Percentiles rank a stretch among this genome's conserved stretches.
These are phyloP conservation scores for Vigna angularis DNA, from an alignment of 306 rosid genomes.

Conservation along the genomic window DNA sequence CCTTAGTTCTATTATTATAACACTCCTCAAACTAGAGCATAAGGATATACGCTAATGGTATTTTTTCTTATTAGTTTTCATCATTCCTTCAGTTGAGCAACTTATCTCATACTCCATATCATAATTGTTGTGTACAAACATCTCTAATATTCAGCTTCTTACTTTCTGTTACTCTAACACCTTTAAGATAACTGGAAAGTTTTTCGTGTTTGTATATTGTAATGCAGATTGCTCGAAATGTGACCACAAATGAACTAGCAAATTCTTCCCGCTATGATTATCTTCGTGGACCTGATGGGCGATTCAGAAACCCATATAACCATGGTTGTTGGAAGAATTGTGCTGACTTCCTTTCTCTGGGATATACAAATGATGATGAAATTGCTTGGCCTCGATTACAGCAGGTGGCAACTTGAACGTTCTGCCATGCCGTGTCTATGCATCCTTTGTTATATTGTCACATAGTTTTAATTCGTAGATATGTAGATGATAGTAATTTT, in stretches of 20 bases:
- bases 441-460: conserved; percentile 44
- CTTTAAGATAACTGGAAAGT: conserved; percentile 12
- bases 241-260: conserved; percentile 86
- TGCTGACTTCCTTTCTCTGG: conserved; percentile 71
- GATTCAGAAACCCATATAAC: conserved; percentile 81
- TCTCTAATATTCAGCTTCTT: conserved; percentile 6
- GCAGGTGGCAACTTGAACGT: conserved; percentile 58
- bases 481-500: conserved; percentile 40
- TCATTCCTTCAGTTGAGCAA: conserved; percentile 11
- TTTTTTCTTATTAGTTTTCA: conserved; percentile 6
- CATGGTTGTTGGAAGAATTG: conserved; percentile 87
- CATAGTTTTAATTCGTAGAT: conserved; percentile 6
- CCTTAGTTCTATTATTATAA: too few relatives aligned
- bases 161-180: conserved; percentile 20
- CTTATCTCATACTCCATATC: conserved; percentile 4
- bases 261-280: conserved; percentile 78
- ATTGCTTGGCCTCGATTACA: conserved; percentile 84
- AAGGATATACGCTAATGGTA: not conserved
- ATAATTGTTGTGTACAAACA: conserved; percentile 9
- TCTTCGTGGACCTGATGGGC: conserved; percentile 88
- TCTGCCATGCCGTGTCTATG: conserved; percentile 23
- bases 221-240: conserved; percentile 85
- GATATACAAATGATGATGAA: conserved; percentile 68
- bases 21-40: too few relatives aligned
- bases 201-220: conserved; percentile 41